Evolutionary conservation across 306 rosid genomes (phyloP).

Genomic region (Benincasa hispida): DNA sequence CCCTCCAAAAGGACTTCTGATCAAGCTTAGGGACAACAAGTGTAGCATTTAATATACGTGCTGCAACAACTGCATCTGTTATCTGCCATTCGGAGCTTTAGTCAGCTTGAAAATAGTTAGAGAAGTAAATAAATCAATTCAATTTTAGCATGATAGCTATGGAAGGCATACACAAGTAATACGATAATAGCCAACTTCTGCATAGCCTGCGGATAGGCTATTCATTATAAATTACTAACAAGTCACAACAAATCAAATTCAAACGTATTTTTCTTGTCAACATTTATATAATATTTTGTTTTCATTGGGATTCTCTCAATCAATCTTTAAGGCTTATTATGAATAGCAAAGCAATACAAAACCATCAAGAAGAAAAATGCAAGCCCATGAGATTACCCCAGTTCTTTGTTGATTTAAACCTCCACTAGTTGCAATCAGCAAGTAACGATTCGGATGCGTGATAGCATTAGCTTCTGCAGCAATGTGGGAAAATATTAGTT

Average conservation of each 20-base stretch:
- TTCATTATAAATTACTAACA: not conserved
- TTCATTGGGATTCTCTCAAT: not conserved
- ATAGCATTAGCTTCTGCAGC: conserved; percentile 55
- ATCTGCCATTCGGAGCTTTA: conserved; percentile 47
- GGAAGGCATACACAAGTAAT: not conserved
- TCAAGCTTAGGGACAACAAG: conserved; percentile 92
- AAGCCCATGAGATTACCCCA: conserved; percentile 47
- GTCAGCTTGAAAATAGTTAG: conserved; percentile 10
- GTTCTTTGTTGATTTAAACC: conserved; percentile 99
- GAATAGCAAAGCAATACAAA: not conserved
- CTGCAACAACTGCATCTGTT: conserved; percentile 94
- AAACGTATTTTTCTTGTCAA: not conserved
- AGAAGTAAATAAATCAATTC: conserved; percentile 1
- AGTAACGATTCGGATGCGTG: conserved; percentile 45
- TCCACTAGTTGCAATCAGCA: conserved; percentile 95
- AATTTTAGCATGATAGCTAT: not conserved
- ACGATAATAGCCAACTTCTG: not conserved
- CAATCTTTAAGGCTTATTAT: not conserved
- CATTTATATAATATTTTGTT: not conserved
- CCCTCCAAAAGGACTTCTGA: conserved; percentile 93
- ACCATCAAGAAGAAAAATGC: not conserved
- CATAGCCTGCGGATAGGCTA: not conserved
- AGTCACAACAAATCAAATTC: not conserved
- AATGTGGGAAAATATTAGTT: not conserved
- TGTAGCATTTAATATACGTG: conserved; percentile 88